Evolutionary conservation across 192 early-diverging fungal genomes (phyloP).

Genomic region (Geranomyces michiganensis): DNA sequence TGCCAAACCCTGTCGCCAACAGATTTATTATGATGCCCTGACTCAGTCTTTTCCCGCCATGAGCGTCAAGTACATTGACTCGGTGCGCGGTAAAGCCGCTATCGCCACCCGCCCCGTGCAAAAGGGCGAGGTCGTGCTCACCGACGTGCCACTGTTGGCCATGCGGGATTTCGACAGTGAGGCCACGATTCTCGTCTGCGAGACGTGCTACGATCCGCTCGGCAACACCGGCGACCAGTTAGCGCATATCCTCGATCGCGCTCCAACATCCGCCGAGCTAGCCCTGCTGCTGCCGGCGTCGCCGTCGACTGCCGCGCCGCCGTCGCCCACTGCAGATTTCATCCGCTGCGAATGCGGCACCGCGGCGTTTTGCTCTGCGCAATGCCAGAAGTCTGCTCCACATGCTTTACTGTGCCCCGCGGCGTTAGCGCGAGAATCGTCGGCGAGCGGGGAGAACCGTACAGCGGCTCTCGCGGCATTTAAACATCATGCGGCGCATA

Average conservation of each 20-base stretch:
- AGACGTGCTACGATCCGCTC: slow-evolving; percentile 16
- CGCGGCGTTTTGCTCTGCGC: slow-evolving; percentile 28
- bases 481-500: slow-evolving; percentile 31
- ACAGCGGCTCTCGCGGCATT: slow-evolving; percentile 18
- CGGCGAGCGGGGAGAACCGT: no score
- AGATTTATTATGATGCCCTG: slow-evolving; percentile 9
- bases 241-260: slow-evolving; percentile 17
- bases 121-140: slow-evolving; percentile 18
- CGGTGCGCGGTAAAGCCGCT: slow-evolving; percentile 22
- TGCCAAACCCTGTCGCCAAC: background rate
- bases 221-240: slow-evolving; percentile 20
- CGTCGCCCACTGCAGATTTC: background rate
- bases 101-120: slow-evolving; percentile 9
- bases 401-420: slow-evolving; percentile 25
- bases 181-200: slow-evolving; percentile 18
- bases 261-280: slow-evolving; percentile 20
- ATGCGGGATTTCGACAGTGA: slow-evolving; percentile 7
- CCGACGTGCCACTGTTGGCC: background rate
- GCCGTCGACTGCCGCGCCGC: background rate
- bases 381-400: slow-evolving; percentile 26
- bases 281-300: background rate
- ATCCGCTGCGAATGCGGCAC: slow-evolving; percentile 11
- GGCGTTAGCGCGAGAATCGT: background rate
- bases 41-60: background rate
- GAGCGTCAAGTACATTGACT: background rate